Evolutionary conservation across 352 stramenopile species (phyloP).

Genomic region (Phytophthora hybrid): DNA sequence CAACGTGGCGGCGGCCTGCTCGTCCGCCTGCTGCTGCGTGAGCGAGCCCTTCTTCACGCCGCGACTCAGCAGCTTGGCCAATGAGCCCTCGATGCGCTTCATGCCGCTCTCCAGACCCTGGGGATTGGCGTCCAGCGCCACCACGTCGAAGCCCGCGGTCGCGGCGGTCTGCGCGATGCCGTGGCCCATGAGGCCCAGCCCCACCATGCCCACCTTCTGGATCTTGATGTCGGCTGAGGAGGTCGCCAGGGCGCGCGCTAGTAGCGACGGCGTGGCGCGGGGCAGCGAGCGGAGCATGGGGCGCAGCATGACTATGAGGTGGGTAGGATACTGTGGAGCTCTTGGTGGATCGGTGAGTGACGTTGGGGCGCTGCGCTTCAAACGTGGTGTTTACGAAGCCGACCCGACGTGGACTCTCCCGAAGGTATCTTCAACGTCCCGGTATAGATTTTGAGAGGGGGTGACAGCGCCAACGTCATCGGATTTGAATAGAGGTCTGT

Average conservation of each 20-base stretch:
- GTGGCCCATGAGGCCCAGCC: constrained; percentile 98
- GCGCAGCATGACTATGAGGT: constrained; percentile 12
- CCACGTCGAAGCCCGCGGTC: constrained; percentile 84
- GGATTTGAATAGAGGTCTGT: too few relatives aligned
- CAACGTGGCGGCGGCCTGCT: constrained; percentile 68
- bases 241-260: constrained; percentile 33
- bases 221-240: constrained; percentile 57
- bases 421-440: constrained; percentile 22
- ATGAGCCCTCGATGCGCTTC: constrained; percentile 92
- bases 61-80: constrained; percentile 89
- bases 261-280: constrained; percentile 25
- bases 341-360: constrained; percentile 22
- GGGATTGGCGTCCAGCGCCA: constrained; percentile 82
- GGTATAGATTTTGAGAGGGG: too few relatives aligned
- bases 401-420: constrained; percentile 15
- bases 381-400: constrained; percentile 27
- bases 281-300: constrained; percentile 12
- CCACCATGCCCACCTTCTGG: constrained; percentile 94
- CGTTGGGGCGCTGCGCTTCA: constrained; percentile 1
- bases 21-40: constrained; percentile 77
- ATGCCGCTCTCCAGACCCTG: constrained; percentile 84
- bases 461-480: too few relatives aligned
- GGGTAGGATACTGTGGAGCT: too few relatives aligned
- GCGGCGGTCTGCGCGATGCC: constrained; percentile 96
- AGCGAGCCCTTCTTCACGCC: constrained; percentile 92